A percentile compares a stretch with the other conserved stretches of the same genome.
Conservation (phyloP, 106 monocot genomes). For the Amphibolis antarctica region DNA sequence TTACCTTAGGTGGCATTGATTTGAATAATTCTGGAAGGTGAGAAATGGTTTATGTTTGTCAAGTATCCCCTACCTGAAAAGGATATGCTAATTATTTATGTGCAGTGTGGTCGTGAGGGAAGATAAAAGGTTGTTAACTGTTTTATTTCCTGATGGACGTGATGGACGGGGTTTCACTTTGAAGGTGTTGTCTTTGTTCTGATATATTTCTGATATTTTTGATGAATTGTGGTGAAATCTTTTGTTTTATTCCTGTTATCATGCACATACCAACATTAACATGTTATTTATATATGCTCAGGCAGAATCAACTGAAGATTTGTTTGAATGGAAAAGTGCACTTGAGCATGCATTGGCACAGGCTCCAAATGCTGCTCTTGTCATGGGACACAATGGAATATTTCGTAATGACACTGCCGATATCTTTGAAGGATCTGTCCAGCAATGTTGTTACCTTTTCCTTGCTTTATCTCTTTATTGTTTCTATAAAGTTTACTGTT, state of each 20-base stretch:
- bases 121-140: slow-evolving; percentile 92
- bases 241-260: background rate
- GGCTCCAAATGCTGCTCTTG: slow-evolving; percentile 98
- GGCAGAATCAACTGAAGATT: slow-evolving; percentile 92
- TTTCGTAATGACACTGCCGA: slow-evolving; percentile 90
- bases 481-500: background rate
- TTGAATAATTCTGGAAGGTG: slow-evolving; percentile 99
- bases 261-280: background rate
- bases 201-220: background rate
- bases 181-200: slow-evolving; percentile 44
- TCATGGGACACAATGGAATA: slow-evolving; percentile 98
- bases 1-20: slow-evolving; percentile 93
- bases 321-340: slow-evolving; percentile 96
- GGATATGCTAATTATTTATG: slow-evolving; percentile 4
- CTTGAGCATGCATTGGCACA: slow-evolving; percentile 86
- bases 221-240: background rate
- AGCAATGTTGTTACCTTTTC: slow-evolving; percentile 40
- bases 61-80: background rate
- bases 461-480: background rate
- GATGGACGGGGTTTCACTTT: slow-evolving; percentile 98
- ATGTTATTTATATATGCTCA: slow-evolving; percentile 16
- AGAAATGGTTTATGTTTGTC: slow-evolving; percentile 1
- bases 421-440: slow-evolving; percentile 72
- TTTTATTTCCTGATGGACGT: slow-evolving; percentile 95
- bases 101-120: slow-evolving; percentile 94